Evolutionary conservation across 164 flowering plant species (phyloP), one percentile per base, ranked within the genome.

Genomic region (Macadamia integrifolia): DNA sequence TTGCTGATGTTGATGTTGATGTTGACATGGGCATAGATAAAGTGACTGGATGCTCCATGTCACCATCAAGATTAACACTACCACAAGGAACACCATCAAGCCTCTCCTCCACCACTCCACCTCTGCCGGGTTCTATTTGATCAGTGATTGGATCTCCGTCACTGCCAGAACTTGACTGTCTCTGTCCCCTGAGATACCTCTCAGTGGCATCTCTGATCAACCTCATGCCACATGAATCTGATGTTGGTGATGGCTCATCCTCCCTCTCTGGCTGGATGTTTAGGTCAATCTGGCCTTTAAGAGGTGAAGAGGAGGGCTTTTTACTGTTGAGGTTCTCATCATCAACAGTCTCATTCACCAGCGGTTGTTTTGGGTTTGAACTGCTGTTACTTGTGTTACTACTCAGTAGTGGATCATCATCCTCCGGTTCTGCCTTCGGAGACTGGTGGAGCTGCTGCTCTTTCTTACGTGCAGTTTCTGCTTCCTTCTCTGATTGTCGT

Each of bases 191-290:
- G 67, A 81, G 79, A 65, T 64, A 76, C 60, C 66, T 73, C 28
- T 83, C 84, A 1, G 78, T 62, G 31, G 82, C 79, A 76, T 80
- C 82, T 61, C 76, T 79, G 31, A 77, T 72, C 70, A 73, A 18
- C 66, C 69, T 65, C 80, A 73, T 71, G 75, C 67, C 50, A 53
- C 81, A 78, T 46, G 85, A 73, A 69, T 83, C 87, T 2, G 86
- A 80, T 53, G 77, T 73, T 14, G 89, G 83, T 29, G 87, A 82
- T 14, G 73, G 58, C 48, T 85, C 92, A 63, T 88, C 92, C 70
- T 91, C 95, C 17, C 88, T 63, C 72, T 91, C 97, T 10, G 96
- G 96, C 75, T 88, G 87, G 66, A 87, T 87, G 74, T 92, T 92
- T 55, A 92, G 78, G 73, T 92, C 96, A 59, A 92, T 87, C 64